Base-by-base conservation (phyloP, 2,329 filamentous ascomycete genomes). In the Ophiostoma pallidulum region DNA sequence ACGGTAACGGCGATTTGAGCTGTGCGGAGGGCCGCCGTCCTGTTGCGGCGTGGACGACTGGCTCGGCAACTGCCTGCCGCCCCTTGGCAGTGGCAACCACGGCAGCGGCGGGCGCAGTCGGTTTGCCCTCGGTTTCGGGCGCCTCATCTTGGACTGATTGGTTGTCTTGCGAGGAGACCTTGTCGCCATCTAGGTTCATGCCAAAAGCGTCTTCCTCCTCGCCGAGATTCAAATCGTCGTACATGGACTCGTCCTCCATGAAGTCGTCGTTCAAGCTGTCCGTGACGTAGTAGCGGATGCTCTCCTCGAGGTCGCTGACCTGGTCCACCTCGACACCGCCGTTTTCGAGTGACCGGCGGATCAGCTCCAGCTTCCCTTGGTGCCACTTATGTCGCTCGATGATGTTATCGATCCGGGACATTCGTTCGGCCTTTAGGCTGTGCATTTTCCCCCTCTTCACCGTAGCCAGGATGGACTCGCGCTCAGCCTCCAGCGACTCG, bases 351-450 rank as follows among this genome's bases (percentile, higher is more conserved):
- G 88, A 86, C 56, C 92, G 81, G 59, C 91, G 80, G 59, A 97
- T 80, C 50, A 97, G 74, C 67, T 98, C 92, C 54, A 98, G 74
- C 63, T 94, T 95, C 54, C 81, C 80, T 62, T 94, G 86, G 63
- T 98, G 92, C 86, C 88, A 97, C 67, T 95, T 96, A 72, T 97
- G 91, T 58, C 85, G 81, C 64, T 98, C 92, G 57, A 90, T 88
- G 58, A 83, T 74, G 51, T 77, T 73, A 60, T 94, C 85, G 56
- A 98, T 84, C 62, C 92, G 85, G 46, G 87, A 80, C 70, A 97
- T 82, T 51, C 91, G 82, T 55, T 95, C 91, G 3, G 86, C 82
- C 66, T 94, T 96, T 55, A 77, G 74, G 38, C 72, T 75, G 57
- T 94, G 86, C 64, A 84, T 87, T 72, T 96, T 97, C 60, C 89